These are phyloP conservation scores for Przewalskia tangutica DNA, from an alignment of 257 asterid species.

Conservation along the genomic window DNA sequence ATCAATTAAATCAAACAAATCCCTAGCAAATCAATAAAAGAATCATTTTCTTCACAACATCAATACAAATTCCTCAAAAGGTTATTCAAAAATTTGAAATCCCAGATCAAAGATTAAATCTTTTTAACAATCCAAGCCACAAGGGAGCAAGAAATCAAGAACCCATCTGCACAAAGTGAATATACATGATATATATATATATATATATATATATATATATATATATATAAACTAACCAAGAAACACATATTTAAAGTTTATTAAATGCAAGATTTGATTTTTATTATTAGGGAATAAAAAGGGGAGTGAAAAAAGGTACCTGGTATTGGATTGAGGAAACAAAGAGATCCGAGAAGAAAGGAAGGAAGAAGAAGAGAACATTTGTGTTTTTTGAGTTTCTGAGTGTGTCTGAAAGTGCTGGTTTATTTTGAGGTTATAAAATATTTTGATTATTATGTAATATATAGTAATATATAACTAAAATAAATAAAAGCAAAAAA, in stretches of 20 bases:
- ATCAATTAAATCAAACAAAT: not conserved
- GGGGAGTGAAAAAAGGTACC: not conserved
- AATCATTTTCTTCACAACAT: not conserved
- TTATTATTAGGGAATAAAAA: not conserved
- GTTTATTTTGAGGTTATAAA: not conserved
- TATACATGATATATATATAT: not conserved
- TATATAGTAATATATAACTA: no score
- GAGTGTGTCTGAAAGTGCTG: not conserved
- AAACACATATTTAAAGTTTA: not conserved
- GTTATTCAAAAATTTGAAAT: not conserved
- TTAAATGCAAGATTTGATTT: not conserved
- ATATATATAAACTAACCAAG: not conserved
- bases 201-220: not conserved
- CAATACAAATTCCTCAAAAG: not conserved
- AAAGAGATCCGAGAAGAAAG: slow-evolving; percentile 13
- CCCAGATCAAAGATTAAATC: not conserved
- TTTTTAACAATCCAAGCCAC: not conserved
- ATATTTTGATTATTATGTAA: not conserved
- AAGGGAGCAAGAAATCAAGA: not conserved
- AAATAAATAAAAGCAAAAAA: not conserved
- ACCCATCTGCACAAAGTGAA: not conserved
- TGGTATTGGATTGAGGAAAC: not conserved
- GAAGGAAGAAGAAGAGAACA: slow-evolving; percentile 2
- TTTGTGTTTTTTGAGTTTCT: not conserved
- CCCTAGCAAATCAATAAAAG: not conserved